These are phyloP conservation scores for Candida ortonii DNA, from an alignment of 805 yeast species.

Conservation along the genomic window DNA sequence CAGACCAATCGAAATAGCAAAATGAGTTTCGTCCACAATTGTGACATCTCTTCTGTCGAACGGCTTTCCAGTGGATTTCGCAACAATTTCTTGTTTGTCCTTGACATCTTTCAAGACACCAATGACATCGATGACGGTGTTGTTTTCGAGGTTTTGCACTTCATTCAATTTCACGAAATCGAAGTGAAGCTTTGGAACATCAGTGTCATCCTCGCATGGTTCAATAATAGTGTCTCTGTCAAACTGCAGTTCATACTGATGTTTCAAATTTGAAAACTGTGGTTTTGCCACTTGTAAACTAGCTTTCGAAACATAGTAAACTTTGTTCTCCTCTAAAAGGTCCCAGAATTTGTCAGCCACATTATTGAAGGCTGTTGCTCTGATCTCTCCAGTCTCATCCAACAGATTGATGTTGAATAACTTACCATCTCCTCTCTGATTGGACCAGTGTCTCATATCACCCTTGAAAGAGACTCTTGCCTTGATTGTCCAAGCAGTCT, in stretches of 20 bases:
- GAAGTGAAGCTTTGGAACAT: slow-evolving; percentile 77
- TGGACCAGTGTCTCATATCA: slow-evolving; percentile 85
- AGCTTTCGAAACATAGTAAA: slow-evolving; percentile 79
- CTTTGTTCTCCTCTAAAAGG: slow-evolving; percentile 81
- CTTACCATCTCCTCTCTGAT: slow-evolving; percentile 84
- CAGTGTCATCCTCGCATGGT: slow-evolving; percentile 54
- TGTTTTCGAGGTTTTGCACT: slow-evolving; percentile 65
- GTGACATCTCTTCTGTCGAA: slow-evolving; percentile 88
- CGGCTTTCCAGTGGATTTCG: slow-evolving; percentile 85
- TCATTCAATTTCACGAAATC: slow-evolving; percentile 69
- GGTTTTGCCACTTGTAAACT: slow-evolving; percentile 81
- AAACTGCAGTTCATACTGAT: slow-evolving; percentile 83
- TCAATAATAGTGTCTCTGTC: slow-evolving; percentile 76
- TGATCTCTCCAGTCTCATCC: slow-evolving; percentile 94
- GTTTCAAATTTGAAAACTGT: slow-evolving; percentile 76
- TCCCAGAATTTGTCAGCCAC: slow-evolving; percentile 77
- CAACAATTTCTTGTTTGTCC: slow-evolving; percentile 73
- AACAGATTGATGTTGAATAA: slow-evolving; percentile 82
- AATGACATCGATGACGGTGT: slow-evolving; percentile 76
- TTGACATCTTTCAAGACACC: slow-evolving; percentile 80
- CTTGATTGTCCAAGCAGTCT: slow-evolving; percentile 85
- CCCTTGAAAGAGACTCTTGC: slow-evolving; percentile 89
- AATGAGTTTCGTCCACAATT: slow-evolving; percentile 81
- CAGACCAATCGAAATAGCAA: slow-evolving; percentile 72
- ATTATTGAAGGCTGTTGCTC: slow-evolving; percentile 92